Percentiles rank a stretch among this genome's conserved stretches.
phyloP scores from a whole-genome alignment of 306 rosid species.

The Castanea mollissima region DNA sequence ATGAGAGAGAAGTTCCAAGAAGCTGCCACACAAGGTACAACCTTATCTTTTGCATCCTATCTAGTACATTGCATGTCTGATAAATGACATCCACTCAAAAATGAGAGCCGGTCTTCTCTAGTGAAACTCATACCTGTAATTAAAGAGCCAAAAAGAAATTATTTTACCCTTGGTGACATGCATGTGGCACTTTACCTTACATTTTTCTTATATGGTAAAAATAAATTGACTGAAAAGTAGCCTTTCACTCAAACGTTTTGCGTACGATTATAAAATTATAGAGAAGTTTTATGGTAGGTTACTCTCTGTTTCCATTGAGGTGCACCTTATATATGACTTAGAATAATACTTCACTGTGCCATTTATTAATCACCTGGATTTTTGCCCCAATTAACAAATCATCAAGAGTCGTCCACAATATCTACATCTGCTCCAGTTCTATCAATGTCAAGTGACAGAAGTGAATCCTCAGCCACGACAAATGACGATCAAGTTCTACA shows the following conservation, averaged over 20 bases:
- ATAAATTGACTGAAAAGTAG: no score
- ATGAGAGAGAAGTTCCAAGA: constrained; percentile 84
- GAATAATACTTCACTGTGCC: not conserved
- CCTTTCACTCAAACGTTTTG: not conserved
- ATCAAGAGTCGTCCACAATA: constrained; percentile 52
- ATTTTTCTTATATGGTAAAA: no score
- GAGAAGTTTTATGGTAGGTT: not conserved
- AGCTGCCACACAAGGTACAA: constrained; percentile 56
- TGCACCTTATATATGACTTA: not conserved
- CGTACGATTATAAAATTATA: not conserved
- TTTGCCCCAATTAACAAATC: constrained; percentile 24
- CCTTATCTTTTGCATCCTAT: not conserved
- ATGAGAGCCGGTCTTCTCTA: not conserved
- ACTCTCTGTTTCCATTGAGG: not conserved
- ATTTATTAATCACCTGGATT: constrained; percentile 41
- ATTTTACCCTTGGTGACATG: not conserved
- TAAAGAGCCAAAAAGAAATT: not conserved
- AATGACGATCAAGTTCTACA: constrained; percentile 38
- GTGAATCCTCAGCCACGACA: constrained; percentile 47
- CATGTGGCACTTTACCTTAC: not conserved
- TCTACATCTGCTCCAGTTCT: constrained; percentile 68
- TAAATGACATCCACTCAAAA: not conserved
- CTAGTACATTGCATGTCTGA: constrained; percentile 17
- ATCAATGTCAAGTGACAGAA: constrained; percentile 51
- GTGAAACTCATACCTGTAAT: not conserved